These are phyloP conservation scores for Suillus clintonianus DNA, from an alignment of 768 basidiomycete species.

Conservation along the genomic window DNA sequence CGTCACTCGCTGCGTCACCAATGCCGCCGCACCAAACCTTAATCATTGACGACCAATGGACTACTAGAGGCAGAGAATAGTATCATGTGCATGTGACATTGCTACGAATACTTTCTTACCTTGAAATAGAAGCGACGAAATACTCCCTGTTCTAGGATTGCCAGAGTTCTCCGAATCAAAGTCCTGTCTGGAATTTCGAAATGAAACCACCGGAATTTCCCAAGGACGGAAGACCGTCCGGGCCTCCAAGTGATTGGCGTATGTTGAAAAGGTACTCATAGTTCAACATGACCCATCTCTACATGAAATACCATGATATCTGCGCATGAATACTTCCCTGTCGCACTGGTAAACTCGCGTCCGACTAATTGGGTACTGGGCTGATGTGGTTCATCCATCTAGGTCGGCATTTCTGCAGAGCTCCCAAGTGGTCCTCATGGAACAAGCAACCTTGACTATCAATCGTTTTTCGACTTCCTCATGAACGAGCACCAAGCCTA, in stretches of 20 bases:
- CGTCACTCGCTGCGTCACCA: too few relatives aligned
- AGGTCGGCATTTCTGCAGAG: conserved; percentile 16
- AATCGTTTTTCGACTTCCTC: conserved; percentile 12
- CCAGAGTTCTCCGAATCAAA: not conserved
- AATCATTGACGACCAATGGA: too few relatives aligned
- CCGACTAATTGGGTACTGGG: not conserved
- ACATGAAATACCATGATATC: not conserved
- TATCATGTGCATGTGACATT: not conserved
- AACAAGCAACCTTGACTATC: conserved; percentile 12
- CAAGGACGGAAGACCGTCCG: too few relatives aligned
- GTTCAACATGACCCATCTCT: not conserved
- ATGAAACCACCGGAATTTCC: too few relatives aligned
- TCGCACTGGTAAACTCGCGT: not conserved
- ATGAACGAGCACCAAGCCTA: conserved; percentile 11
- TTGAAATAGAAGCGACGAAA: not conserved
- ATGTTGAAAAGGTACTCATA: not conserved
- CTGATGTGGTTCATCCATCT: not conserved
- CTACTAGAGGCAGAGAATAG: too few relatives aligned
- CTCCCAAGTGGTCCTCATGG: conserved; percentile 5
- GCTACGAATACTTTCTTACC: not conserved
- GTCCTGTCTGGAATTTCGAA: not conserved
- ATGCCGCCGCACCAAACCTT: too few relatives aligned
- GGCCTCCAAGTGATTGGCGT: not conserved
- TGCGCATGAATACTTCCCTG: not conserved
- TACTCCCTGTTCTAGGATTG: not conserved